phyloP scores from a whole-genome alignment of 1,139 yeast genomes.

The Casaregolazyma suthepensis region DNA sequence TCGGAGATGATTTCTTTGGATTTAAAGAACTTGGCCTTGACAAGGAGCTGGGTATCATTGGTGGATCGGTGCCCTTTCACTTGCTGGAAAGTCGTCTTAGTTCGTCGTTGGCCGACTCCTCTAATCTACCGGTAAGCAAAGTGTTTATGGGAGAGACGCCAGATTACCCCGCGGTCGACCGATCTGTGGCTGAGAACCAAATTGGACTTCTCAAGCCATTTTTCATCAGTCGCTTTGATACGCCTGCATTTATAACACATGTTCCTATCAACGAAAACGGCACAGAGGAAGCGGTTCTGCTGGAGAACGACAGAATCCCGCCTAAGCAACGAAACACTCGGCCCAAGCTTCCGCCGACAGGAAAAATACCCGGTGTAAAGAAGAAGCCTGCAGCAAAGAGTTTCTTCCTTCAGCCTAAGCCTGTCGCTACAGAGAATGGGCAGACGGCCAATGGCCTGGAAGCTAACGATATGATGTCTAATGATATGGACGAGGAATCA shows the following conservation, averaged over 20 bases:
- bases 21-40: conserved; percentile 91
- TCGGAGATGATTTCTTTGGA: conserved; percentile 93
- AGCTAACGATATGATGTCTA: background rate
- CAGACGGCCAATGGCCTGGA: background rate
- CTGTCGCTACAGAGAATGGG: background rate
- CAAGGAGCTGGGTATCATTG: conserved; percentile 81
- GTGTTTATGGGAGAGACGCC: conserved; percentile 26
- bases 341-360: conserved; percentile 89
- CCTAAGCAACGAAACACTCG: conserved; percentile 72
- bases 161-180: conserved; percentile 38
- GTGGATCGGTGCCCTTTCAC: conserved; percentile 84
- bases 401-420: conserved; percentile 17
- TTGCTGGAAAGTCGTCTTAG: conserved; percentile 73
- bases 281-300: conserved; percentile 32
- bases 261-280: conserved; percentile 34
- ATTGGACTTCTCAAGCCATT: conserved; percentile 58
- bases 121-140: conserved; percentile 10
- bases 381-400: conserved; percentile 37
- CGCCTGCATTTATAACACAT: conserved; percentile 19
- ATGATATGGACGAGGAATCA: background rate
- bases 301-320: conserved; percentile 80
- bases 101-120: conserved; percentile 16
- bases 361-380: conserved; percentile 69
- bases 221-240: conserved; percentile 34
- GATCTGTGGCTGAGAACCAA: conserved; percentile 45